phyloP scores from a whole-genome alignment of 2,329 filamentous ascomycete species.

The Cordyceps javanica region DNA sequence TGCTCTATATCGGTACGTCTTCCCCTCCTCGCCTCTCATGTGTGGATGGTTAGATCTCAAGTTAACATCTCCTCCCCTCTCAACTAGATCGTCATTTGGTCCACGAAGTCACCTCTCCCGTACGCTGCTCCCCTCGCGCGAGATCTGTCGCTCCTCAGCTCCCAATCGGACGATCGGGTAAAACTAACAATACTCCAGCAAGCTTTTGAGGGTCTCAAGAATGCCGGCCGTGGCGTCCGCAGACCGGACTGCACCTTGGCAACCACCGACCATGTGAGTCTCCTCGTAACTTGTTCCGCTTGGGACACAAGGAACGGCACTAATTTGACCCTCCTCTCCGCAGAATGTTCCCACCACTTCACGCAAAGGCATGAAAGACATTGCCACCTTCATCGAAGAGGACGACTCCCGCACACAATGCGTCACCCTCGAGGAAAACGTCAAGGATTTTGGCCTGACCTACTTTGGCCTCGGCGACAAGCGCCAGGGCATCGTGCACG shows the following conservation, averaged over 20 bases:
- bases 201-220: slow-evolving; percentile 93
- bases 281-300: not conserved
- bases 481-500: slow-evolving; percentile 96
- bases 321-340: slow-evolving; percentile 14
- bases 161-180: slow-evolving; percentile 10
- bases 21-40: not conserved
- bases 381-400: slow-evolving; percentile 89
- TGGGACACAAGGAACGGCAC: not conserved
- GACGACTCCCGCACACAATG: slow-evolving; percentile 91
- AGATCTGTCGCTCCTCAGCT: not conserved
- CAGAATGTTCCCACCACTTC: slow-evolving; percentile 92
- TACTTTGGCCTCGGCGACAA: slow-evolving; percentile 97
- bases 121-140: slow-evolving; percentile 36
- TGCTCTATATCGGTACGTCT: slow-evolving; percentile 82
- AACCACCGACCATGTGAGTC: slow-evolving; percentile 88
- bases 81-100: slow-evolving; percentile 80
- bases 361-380: slow-evolving; percentile 88
- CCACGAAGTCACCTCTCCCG: slow-evolving; percentile 96
- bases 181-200: slow-evolving; percentile 48
- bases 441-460: slow-evolving; percentile 91
- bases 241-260: slow-evolving; percentile 94
- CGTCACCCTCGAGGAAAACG: slow-evolving; percentile 92
- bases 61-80: not conserved
- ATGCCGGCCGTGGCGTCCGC: slow-evolving; percentile 80
- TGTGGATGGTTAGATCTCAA: not conserved